Evolutionary conservation across 163 green algal genomes (phyloP), one percentile per base, ranked within the genome.

Genomic region (Trebouxiophyceae sp.): DNA sequence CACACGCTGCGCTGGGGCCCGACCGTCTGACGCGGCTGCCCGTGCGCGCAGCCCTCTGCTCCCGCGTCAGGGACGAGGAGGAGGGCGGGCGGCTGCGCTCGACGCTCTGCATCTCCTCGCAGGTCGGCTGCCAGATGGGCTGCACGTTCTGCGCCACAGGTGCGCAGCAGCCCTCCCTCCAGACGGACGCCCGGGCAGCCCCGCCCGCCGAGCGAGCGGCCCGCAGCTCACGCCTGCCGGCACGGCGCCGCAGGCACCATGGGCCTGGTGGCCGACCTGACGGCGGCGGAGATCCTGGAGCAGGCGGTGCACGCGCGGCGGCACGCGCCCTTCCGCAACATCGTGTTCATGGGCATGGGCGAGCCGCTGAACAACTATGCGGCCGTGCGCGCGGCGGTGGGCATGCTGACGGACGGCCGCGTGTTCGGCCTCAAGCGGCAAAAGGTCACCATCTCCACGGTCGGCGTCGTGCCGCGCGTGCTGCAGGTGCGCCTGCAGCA

Each of bases 321-420:
- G 1, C 67, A 93, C 3, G 68, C 72, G 0, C 57, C 60, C 24
- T 89, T 98, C 60, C 77, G 86, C 16, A 97, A 97, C 73, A 71
- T 97, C 6, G 91, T 97, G 3, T 98, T 98, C 79, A 99, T 99
- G 93, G 89, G 88, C 16, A 54, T 60, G 56, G 78, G 78, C 0
- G 93, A 98, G 81, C 93, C 93, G 1, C 74, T 98, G 46, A 93
- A 95, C 80, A 98, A 98, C 77, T 98, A 97, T 69, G 73, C 82
- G 5, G 76, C 84, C 0, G 93, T 98, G 20, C 31, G 68, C n/a
- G 56, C 62, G 4, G 90, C 93, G 0, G 79, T 95, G 22, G 4
- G 55, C 2, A 58, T 84, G 58, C 91, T 99, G 78, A 89, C 77
- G 0, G 79, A 93, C 72, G 60, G 66, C 8, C 44, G 73, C 2